These are phyloP conservation scores for Claviceps paspali DNA, from an alignment of 2,329 filamentous ascomycete species.

Conservation along the genomic window DNA sequence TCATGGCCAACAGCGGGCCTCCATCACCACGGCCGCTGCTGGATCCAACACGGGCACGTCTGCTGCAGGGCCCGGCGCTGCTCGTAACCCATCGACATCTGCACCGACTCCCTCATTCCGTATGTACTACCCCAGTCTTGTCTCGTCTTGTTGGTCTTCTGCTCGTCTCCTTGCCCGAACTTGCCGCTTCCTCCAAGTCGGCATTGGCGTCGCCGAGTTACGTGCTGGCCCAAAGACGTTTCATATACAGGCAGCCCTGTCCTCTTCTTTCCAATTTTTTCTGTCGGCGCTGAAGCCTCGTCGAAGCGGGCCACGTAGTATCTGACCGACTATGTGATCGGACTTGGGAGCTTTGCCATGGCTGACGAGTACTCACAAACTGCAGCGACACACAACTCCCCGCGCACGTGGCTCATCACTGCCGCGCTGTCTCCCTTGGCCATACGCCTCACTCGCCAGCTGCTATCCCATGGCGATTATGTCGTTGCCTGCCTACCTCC, in stretches of 20 bases:
- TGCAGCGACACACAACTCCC: constrained; percentile 51
- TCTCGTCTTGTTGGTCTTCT: too few species aligned
- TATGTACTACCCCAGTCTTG: too few species aligned
- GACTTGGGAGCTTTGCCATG: constrained; percentile 11
- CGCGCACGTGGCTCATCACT: constrained; percentile 86
- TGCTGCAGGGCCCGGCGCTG: constrained; percentile 3
- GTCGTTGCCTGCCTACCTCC: constrained; percentile 73
- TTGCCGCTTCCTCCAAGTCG: not conserved
- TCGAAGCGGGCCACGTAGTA: too few species aligned
- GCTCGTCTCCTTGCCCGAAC: too few species aligned
- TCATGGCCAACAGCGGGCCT: not conserved
- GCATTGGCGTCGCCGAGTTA: too few species aligned
- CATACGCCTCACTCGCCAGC: constrained; percentile 63
- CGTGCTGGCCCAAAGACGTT: too few species aligned
- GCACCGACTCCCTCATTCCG: constrained; percentile 36
- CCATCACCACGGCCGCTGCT: not conserved
- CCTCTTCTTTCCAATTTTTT: too few species aligned
- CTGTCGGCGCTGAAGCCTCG: too few species aligned
- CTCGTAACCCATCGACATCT: constrained; percentile 13
- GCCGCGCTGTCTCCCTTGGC: constrained; percentile 73
- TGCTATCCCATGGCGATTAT: constrained; percentile 84
- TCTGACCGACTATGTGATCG: too few species aligned
- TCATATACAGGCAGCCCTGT: too few species aligned
- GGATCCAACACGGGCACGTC: not conserved
- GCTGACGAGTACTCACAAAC: constrained; percentile 16